Base-by-base conservation (phyloP, 768 basidiomycete species). In the Mycena crocata region DNA sequence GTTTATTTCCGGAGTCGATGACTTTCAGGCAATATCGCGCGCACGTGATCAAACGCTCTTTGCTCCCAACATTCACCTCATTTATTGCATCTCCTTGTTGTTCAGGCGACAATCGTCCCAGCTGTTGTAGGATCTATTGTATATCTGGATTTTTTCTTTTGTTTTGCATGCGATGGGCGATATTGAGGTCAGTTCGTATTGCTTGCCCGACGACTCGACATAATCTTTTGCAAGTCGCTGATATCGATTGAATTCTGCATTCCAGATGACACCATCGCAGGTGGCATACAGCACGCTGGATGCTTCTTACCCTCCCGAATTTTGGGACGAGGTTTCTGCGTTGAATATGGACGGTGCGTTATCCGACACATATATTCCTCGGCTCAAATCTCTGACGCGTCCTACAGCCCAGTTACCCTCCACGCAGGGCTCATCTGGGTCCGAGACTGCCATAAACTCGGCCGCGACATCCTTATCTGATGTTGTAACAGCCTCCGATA, bases 171-270 rank as follows among this genome's bases (percentile, higher is more conserved):
- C 21, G 4, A 64, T 64, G 55, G 55, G 49, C 8, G 63, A 57
- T 30, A 34, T 21, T 0, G 63, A 64, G 46, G 54, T 64, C 48
- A 51, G 45, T 64, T 51, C 42, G n/a, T n/a, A n/a, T n/a, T n/a
- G n/a, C n/a, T n/a, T n/a, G n/a, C n/a, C 19, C n/a, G 17, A 30
- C 9, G 21, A 55, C 32, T 30, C 31, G 10, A 34, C 24, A 24
- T 39, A 6, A 28, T 34, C n/a, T 52, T 24, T 12, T 24, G 31
- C 24, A 49, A 28, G 17, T 45, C 26, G 31, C 21, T 17, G 13
- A 14, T 1, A 6, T 59, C 21, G 35, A 12, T 14, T 26, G 15
- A 7, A 62, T 23, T 9, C 17, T 19, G 12, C 2, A 0, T 31
- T 51, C 1, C 46, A 64, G 56, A 44, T 58, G 32, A 50, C 56